These are phyloP conservation scores for Skeletonema potamos DNA, from an alignment of 108 stramenopile species.

Conservation along the genomic window DNA sequence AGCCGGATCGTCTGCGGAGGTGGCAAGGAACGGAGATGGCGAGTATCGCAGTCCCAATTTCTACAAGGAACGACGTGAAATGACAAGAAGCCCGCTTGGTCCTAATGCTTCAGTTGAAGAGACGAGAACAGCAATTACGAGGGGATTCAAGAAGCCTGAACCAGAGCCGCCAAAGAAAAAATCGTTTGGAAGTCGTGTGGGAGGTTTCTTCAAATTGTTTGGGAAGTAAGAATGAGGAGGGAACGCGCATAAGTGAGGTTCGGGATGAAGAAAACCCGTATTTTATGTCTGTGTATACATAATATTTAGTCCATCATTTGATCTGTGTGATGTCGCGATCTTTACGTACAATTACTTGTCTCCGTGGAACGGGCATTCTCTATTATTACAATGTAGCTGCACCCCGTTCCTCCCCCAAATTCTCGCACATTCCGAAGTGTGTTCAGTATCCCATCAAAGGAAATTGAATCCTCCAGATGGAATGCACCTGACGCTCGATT, in stretches of 20 bases:
- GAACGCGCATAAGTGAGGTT: not conserved
- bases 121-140: slow-evolving; percentile 58
- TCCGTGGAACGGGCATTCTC: too few species aligned
- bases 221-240: not conserved
- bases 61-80: slow-evolving; percentile 59
- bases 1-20: not conserved
- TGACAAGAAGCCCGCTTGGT: slow-evolving; percentile 64
- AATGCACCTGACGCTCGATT: too few species aligned
- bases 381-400: too few species aligned
- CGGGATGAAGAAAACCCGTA: not conserved
- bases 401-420: too few species aligned
- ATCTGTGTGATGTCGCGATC: not conserved
- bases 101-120: slow-evolving; percentile 61
- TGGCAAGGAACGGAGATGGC: slow-evolving; percentile 26
- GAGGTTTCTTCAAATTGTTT: slow-evolving; percentile 39
- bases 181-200: slow-evolving; percentile 33
- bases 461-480: too few species aligned
- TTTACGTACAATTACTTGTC: too few species aligned
- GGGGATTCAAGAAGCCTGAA: slow-evolving; percentile 65
- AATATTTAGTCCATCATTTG: not conserved
- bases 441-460: too few species aligned
- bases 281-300: not conserved
- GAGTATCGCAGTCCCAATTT: slow-evolving; percentile 55
- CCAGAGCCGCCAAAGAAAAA: slow-evolving; percentile 26
- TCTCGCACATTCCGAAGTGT: too few species aligned